phyloP scores from a whole-genome alignment of 2,329 filamentous ascomycete species.

The Epichloe uncinata region DNA sequence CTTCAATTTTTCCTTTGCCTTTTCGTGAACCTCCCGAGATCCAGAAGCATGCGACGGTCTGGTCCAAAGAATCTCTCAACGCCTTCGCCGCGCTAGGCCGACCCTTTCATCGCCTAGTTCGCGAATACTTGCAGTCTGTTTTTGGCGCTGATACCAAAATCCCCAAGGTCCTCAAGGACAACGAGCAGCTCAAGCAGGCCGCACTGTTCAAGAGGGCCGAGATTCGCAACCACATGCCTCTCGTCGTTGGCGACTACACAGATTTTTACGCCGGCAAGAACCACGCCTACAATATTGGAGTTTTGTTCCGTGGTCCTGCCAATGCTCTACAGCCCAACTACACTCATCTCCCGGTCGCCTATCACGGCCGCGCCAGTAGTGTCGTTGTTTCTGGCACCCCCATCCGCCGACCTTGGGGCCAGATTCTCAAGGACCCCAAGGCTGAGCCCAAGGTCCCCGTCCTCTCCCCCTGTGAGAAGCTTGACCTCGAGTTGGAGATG shows the following conservation, averaged over 20 bases:
- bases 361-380: slow-evolving; percentile 66
- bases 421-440: slow-evolving; percentile 43
- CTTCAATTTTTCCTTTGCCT: neutral
- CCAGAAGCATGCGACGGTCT: slow-evolving; percentile 13
- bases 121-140: slow-evolving; percentile 53
- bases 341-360: slow-evolving; percentile 65
- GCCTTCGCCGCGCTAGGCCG: slow-evolving; percentile 42
- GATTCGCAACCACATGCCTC: slow-evolving; percentile 56
- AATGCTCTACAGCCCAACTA: slow-evolving; percentile 75
- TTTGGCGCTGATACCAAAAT: slow-evolving; percentile 38
- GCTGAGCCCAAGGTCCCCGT: slow-evolving; percentile 42
- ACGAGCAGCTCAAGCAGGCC: slow-evolving; percentile 17
- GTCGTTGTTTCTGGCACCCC: slow-evolving; percentile 61
- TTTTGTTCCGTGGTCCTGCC: slow-evolving; percentile 57
- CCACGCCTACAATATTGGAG: slow-evolving; percentile 58
- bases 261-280: slow-evolving; percentile 75
- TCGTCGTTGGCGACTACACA: slow-evolving; percentile 71
- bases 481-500: slow-evolving; percentile 70
- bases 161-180: slow-evolving; percentile 21
- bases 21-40: slow-evolving; percentile 8
- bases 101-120: slow-evolving; percentile 54
- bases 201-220: slow-evolving; percentile 23
- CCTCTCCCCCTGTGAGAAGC: slow-evolving; percentile 45
- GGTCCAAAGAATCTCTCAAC: slow-evolving; percentile 18
- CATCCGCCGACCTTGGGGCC: slow-evolving; percentile 59